Evolutionary conservation across 495 filamentous ascomycete species (phyloP).

Genomic region (Aspergillus coremiiformis): DNA sequence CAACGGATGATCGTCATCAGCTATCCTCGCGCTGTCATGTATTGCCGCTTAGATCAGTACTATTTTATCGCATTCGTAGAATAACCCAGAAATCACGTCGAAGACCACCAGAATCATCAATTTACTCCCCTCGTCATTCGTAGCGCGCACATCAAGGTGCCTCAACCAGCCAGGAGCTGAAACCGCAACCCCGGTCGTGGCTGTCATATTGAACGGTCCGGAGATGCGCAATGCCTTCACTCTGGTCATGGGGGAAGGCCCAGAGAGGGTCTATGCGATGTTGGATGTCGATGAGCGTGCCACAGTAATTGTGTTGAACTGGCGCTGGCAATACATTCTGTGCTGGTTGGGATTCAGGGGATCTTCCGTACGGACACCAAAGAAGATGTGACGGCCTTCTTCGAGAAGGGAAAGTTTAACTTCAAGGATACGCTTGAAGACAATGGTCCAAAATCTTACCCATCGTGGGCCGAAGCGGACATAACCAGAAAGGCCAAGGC

Average conservation of each 20-base stretch:
- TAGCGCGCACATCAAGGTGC: slow-evolving; percentile 45
- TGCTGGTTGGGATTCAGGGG: slow-evolving; percentile 59
- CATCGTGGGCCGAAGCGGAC: slow-evolving; percentile 26
- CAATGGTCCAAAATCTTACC: slow-evolving; percentile 22
- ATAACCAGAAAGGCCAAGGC: slow-evolving; percentile 21
- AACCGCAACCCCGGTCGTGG: slow-evolving; percentile 46
- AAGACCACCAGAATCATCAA: no score
- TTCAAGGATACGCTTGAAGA: slow-evolving; percentile 39
- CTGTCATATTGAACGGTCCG: slow-evolving; percentile 52
- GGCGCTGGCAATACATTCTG: slow-evolving; percentile 56
- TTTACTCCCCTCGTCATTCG: slow-evolving; percentile 13
- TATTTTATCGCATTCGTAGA: no score
- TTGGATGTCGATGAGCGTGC: slow-evolving; percentile 52
- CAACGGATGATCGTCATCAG: no score
- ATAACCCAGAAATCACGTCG: no score
- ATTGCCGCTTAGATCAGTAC: no score
- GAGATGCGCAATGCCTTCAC: slow-evolving; percentile 59
- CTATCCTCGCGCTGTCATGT: no score
- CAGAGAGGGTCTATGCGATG: slow-evolving; percentile 46
- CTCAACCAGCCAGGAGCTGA: slow-evolving; percentile 45
- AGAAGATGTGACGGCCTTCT: slow-evolving; percentile 41
- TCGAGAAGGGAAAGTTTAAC: slow-evolving; percentile 43
- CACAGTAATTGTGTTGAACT: slow-evolving; percentile 50
- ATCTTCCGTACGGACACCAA: slow-evolving; percentile 33
- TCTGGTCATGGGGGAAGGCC: slow-evolving; percentile 43